phyloP scores from a whole-genome alignment of 345 rosid genomes.

The Populus euphratica region DNA sequence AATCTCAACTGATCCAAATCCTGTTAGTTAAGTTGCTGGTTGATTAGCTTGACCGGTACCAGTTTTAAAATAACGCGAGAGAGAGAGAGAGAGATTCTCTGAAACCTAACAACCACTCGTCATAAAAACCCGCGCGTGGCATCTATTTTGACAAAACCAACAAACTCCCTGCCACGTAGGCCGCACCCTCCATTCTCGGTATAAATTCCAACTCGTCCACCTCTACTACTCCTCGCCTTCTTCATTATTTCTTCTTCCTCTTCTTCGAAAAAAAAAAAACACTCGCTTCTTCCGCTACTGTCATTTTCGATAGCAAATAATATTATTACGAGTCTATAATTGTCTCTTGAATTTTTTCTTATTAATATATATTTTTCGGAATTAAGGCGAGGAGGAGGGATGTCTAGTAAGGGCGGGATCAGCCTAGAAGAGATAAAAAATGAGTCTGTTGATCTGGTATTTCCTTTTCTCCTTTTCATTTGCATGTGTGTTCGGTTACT shows the following conservation, averaged over 20 bases:
- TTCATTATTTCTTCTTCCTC: neutral
- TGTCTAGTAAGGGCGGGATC: slow-evolving; percentile 39
- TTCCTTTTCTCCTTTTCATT: neutral
- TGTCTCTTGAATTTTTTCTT: neutral
- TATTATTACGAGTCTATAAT: neutral
- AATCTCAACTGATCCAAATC: too few relatives aligned
- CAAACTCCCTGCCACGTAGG: neutral
- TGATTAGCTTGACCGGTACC: too few relatives aligned
- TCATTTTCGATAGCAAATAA: neutral
- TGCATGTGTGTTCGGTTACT: neutral
- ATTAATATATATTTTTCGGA: too few relatives aligned
- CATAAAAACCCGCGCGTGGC: slow-evolving; percentile 12
- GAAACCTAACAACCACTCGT: neutral
- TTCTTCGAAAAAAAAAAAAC: neutral
- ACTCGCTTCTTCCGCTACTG: neutral
- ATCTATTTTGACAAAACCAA: neutral
- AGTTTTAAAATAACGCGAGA: too few relatives aligned
- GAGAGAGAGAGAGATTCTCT: too few relatives aligned
- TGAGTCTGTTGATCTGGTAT: slow-evolving; percentile 78
- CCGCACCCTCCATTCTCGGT: neutral
- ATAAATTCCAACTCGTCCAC: neutral
- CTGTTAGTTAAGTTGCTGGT: too few relatives aligned
- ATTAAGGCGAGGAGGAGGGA: neutral
- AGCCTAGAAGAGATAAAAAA: slow-evolving; percentile 63
- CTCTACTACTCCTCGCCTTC: neutral